Evolutionary conservation across 164 flowering plant genomes (phyloP).

Genomic region (Houttuynia cordata): DNA sequence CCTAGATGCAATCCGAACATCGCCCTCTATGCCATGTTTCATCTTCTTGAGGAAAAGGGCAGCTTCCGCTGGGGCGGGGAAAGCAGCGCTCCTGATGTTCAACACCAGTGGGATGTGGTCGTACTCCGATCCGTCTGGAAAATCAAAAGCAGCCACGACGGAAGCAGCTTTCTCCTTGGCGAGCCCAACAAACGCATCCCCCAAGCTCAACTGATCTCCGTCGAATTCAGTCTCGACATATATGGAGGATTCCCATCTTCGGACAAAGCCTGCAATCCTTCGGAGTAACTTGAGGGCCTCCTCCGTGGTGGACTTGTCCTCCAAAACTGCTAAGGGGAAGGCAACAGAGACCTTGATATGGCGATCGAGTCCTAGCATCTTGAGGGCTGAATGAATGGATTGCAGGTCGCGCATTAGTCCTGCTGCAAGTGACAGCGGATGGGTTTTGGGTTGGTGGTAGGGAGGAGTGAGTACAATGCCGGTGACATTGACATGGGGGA

Average conservation of each 20-base stretch:
- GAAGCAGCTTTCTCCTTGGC: conserved; percentile 16
- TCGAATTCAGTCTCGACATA: conserved; percentile 17
- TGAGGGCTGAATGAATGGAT: conserved; percentile 24
- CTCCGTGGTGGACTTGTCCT: conserved; percentile 11
- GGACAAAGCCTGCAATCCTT: conserved; percentile 14
- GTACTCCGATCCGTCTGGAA: conserved; percentile 12
- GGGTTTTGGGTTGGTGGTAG: conserved; percentile 1
- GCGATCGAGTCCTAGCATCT: conserved; percentile 11
- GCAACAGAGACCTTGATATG: conserved; percentile 25
- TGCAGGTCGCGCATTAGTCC: conserved; percentile 21
- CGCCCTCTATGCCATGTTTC: conserved; percentile 10
- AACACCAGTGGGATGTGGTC: conserved; percentile 22
- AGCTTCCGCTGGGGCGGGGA: conserved; percentile 17
- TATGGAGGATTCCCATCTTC: conserved; percentile 20
- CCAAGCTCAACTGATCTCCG: conserved; percentile 22
- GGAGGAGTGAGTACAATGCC: conserved; percentile 15
- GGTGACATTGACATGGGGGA: conserved; percentile 19
- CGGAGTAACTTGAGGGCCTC: conserved; percentile 12
- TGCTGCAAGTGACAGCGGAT: neutral
- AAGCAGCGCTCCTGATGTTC: conserved; percentile 19
- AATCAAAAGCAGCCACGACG: conserved; percentile 16
- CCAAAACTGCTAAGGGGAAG: conserved; percentile 20
- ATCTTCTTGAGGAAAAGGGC: conserved; percentile 13
- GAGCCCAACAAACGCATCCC: conserved; percentile 20
- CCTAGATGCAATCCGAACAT: conserved; percentile 7